Conservation (phyloP, 1,139 yeast genomes). For the Candida sojae region DNA sequence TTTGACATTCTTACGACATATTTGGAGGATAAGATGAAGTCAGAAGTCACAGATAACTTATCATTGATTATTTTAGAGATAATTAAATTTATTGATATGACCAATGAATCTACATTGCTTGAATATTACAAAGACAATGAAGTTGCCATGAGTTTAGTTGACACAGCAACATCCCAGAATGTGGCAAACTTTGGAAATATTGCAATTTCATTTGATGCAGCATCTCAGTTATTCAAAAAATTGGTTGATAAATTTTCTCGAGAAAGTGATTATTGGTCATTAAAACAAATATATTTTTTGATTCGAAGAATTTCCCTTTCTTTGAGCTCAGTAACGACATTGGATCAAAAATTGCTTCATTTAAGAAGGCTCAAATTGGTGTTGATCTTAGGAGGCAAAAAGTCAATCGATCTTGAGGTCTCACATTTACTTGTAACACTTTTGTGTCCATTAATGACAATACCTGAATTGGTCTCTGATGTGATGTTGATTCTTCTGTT, state of each 20-base stretch:
- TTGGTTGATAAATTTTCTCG: slow-evolving; percentile 18
- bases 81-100: slow-evolving; percentile 43
- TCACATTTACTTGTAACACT: slow-evolving; percentile 21
- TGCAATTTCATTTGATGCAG: slow-evolving; percentile 28
- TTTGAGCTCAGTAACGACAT: slow-evolving; percentile 22
- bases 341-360: slow-evolving; percentile 21
- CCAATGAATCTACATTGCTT: slow-evolving; percentile 23
- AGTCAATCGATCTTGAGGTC: slow-evolving; percentile 17
- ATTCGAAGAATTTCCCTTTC: slow-evolving; percentile 30
- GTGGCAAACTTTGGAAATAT: slow-evolving; percentile 12
- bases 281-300: slow-evolving; percentile 36
- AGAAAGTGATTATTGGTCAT: slow-evolving; percentile 36
- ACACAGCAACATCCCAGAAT: slow-evolving; percentile 7
- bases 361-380: slow-evolving; percentile 45
- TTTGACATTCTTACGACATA: slow-evolving; percentile 21
- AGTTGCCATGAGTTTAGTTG: slow-evolving; percentile 13
- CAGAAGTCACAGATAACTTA: slow-evolving; percentile 19
- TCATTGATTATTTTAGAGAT: slow-evolving; percentile 23
- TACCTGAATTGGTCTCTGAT: slow-evolving; percentile 3
- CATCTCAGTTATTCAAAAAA: slow-evolving; percentile 22
- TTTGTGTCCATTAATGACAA: slow-evolving; percentile 20
- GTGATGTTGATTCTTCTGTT: slow-evolving; percentile 5
- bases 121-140: slow-evolving; percentile 14
- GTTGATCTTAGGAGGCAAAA: slow-evolving; percentile 26
- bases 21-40: slow-evolving; percentile 17